These are phyloP conservation scores for Schizosaccharomyces osmophilus DNA, from an alignment of 805 yeast genomes.

Conservation along the genomic window DNA sequence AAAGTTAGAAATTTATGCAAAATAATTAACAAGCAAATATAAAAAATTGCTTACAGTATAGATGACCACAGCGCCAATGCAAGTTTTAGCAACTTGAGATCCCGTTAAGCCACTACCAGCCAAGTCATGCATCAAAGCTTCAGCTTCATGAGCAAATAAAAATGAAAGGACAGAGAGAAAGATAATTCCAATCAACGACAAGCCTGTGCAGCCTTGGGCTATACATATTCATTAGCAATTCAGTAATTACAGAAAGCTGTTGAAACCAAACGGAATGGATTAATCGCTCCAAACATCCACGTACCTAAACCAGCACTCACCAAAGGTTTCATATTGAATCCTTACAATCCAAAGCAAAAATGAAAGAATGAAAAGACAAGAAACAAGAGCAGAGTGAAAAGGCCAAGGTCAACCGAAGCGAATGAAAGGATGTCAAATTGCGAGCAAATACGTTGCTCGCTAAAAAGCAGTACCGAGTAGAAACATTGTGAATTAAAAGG, in stretches of 20 bases:
- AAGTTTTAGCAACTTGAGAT: background rate
- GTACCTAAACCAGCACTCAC: background rate
- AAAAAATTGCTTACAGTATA: background rate
- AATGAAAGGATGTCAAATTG: too few species aligned
- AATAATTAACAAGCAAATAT: background rate
- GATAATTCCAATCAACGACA: background rate
- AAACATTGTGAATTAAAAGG: too few species aligned
- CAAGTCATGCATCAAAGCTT: constrained; percentile 1
- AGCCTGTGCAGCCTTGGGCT: background rate
- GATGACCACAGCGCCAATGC: background rate
- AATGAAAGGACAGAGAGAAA: background rate
- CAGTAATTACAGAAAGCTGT: too few species aligned
- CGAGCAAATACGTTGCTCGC: too few species aligned
- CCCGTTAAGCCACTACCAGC: background rate
- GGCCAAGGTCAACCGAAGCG: too few species aligned
- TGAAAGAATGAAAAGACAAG: too few species aligned
- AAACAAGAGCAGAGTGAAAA: too few species aligned
- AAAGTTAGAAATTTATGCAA: background rate
- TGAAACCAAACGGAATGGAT: too few species aligned
- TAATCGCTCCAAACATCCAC: background rate
- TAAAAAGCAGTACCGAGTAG: too few species aligned
- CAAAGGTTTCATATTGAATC: background rate
- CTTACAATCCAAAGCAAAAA: too few species aligned
- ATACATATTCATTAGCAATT: background rate
- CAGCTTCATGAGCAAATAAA: background rate